phyloP scores from a whole-genome alignment of 345 rosid species.

The Heritiera littoralis region DNA sequence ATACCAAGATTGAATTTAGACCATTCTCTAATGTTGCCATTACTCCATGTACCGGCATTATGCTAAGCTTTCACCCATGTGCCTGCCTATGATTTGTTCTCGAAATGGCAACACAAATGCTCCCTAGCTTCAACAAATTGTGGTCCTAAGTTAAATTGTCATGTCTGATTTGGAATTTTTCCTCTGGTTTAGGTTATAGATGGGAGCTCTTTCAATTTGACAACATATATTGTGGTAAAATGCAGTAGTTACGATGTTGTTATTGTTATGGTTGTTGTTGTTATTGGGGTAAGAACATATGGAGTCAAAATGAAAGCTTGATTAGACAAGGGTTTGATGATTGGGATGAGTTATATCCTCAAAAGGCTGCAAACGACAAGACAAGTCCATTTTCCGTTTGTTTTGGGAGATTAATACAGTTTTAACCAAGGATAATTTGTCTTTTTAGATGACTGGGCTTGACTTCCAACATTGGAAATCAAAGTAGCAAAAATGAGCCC shows the following conservation, averaged over 20 bases:
- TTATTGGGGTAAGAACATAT: background rate
- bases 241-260: background rate
- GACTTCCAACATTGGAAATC: background rate
- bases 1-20: background rate
- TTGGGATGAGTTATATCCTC: background rate
- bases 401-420: background rate
- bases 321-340: slow-evolving; percentile 12
- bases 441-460: background rate
- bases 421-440: background rate
- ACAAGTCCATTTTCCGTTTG: background rate
- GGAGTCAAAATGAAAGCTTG: background rate
- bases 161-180: background rate
- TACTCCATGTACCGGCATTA: background rate
- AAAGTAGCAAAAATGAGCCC: background rate
- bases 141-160: background rate
- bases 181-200: slow-evolving; percentile 5
- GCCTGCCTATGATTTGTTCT: background rate
- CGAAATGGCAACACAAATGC: slow-evolving; percentile 10
- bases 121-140: background rate
- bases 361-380: background rate
- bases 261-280: background rate
- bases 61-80: background rate
- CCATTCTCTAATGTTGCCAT: background rate
- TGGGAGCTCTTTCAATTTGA: background rate
- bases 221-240: background rate